Evolutionary conservation across 2,329 filamentous ascomycete species (phyloP).

Genomic region (Moelleriella libera): DNA sequence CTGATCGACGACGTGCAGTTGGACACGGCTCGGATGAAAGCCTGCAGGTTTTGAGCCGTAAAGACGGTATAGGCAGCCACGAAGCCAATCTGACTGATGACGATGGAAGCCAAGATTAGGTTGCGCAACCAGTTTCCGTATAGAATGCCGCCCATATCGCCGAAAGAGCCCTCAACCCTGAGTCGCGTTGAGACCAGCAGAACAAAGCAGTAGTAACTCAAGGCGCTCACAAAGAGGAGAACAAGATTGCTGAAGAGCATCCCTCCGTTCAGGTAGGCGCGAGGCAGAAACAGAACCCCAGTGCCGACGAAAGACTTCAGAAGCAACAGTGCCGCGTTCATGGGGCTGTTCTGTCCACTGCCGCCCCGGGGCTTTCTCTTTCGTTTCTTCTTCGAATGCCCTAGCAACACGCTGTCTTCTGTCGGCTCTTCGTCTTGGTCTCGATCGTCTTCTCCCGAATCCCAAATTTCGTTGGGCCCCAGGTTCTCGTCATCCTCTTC

Average conservation of each 20-base stretch:
- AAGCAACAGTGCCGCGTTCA: slow-evolving; percentile 68
- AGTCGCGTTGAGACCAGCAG: slow-evolving; percentile 78
- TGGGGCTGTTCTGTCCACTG: slow-evolving; percentile 63
- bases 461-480: slow-evolving; percentile 81
- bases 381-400: slow-evolving; percentile 58
- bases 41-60: slow-evolving; percentile 87
- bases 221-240: slow-evolving; percentile 65
- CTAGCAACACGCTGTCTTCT: slow-evolving; percentile 75
- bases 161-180: slow-evolving; percentile 84
- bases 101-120: slow-evolving; percentile 80
- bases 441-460: slow-evolving; percentile 57
- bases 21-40: slow-evolving; percentile 83
- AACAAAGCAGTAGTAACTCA: slow-evolving; percentile 98
- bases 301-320: slow-evolving; percentile 98
- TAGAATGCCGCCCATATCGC: slow-evolving; percentile 84
- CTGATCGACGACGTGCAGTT: slow-evolving; percentile 75
- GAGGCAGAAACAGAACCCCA: slow-evolving; percentile 82
- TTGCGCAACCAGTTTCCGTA: slow-evolving; percentile 85
- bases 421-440: slow-evolving; percentile 65
- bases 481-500: slow-evolving; percentile 92
- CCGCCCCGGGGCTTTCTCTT: slow-evolving; percentile 62
- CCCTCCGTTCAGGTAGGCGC: slow-evolving; percentile 88
- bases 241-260: slow-evolving; percentile 95
- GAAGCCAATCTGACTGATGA: slow-evolving; percentile 90
- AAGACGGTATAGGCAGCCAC: slow-evolving; percentile 95